These are phyloP conservation scores for Lentithecium fluviatile DNA, from an alignment of 495 filamentous ascomycete genomes.

Conservation along the genomic window DNA sequence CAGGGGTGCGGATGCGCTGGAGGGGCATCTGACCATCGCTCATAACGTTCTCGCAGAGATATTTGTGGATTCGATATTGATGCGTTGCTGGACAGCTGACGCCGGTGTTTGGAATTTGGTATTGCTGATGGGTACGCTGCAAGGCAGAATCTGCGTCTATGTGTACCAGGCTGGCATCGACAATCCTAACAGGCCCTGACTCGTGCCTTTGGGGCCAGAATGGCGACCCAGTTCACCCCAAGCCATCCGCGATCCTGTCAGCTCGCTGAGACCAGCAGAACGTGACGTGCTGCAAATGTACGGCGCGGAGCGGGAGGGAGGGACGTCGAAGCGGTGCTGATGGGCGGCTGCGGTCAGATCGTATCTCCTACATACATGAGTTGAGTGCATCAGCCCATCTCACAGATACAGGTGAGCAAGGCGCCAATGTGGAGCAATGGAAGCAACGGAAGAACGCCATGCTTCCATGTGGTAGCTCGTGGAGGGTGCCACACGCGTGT, in stretches of 20 bases:
- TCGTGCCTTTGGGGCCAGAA: too few species aligned
- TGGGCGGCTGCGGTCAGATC: slow-evolving; percentile 25
- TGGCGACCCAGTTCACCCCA: too few species aligned
- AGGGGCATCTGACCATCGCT: slow-evolving; percentile 6
- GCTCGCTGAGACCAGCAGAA: not conserved
- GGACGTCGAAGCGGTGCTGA: too few species aligned
- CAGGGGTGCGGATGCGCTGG: slow-evolving; percentile 7
- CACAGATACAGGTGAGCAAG: slow-evolving; percentile 3
- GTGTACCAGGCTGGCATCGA: too few species aligned
- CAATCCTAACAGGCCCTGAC: too few species aligned
- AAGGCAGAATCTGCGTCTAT: too few species aligned
- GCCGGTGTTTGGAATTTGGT: too few species aligned
- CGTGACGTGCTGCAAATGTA: not conserved
- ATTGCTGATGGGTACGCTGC: too few species aligned
- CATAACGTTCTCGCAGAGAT: slow-evolving; percentile 11
- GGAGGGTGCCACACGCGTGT: not conserved
- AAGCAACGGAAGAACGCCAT: not conserved
- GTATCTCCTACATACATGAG: slow-evolving; percentile 13
- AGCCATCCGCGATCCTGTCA: too few species aligned
- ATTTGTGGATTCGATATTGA: slow-evolving; percentile 2
- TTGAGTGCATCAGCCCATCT: slow-evolving; percentile 2
- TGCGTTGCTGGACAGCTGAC: slow-evolving; percentile 7
- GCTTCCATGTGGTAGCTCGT: not conserved
- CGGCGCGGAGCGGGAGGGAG: not conserved
- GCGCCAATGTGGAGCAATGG: slow-evolving; percentile 10